These are phyloP conservation scores for Debaryomyces maramus DNA, from an alignment of 805 yeast genomes.

Conservation along the genomic window DNA sequence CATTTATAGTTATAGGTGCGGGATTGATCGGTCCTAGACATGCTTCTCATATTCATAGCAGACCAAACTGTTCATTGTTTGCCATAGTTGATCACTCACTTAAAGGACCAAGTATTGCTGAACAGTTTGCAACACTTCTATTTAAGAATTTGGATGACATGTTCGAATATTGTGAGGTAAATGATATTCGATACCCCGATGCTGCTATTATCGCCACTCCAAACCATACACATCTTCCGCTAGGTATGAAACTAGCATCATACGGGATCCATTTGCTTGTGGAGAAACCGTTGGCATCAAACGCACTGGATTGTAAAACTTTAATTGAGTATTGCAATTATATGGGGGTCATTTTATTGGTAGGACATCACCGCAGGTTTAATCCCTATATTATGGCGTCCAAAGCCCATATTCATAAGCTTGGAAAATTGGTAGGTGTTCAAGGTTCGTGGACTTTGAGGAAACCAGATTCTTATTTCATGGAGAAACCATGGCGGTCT, in stretches of 20 bases:
- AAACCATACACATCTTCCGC: constrained; percentile 38
- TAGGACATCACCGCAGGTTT: constrained; percentile 45
- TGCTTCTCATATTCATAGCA: constrained; percentile 30
- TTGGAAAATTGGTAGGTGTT: constrained; percentile 36
- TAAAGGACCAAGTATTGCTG: constrained; percentile 32
- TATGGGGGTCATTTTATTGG: constrained; percentile 30
- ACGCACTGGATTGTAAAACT: constrained; percentile 34
- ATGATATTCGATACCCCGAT: constrained; percentile 28
- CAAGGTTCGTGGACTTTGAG: constrained; percentile 44
- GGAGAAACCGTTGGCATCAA: constrained; percentile 41
- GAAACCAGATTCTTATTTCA: constrained; percentile 35
- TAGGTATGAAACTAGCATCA: constrained; percentile 34
- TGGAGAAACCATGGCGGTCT: constrained; percentile 41
- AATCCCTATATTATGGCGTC: constrained; percentile 42
- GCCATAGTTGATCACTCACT: constrained; percentile 38
- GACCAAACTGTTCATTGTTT: constrained; percentile 27
- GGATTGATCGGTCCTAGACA: constrained; percentile 45
- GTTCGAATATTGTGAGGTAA: constrained; percentile 22
- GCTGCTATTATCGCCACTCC: constrained; percentile 46
- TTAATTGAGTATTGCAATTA: constrained; percentile 26
- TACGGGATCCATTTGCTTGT: constrained; percentile 38
- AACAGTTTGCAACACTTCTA: constrained; percentile 21
- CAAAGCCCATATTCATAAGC: constrained; percentile 27
- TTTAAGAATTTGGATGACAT: constrained; percentile 27
- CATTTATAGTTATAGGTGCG: constrained; percentile 36